Base-by-base conservation (phyloP, 192 early-diverging fungal genomes). In the Coemansia asiatica region DNA sequence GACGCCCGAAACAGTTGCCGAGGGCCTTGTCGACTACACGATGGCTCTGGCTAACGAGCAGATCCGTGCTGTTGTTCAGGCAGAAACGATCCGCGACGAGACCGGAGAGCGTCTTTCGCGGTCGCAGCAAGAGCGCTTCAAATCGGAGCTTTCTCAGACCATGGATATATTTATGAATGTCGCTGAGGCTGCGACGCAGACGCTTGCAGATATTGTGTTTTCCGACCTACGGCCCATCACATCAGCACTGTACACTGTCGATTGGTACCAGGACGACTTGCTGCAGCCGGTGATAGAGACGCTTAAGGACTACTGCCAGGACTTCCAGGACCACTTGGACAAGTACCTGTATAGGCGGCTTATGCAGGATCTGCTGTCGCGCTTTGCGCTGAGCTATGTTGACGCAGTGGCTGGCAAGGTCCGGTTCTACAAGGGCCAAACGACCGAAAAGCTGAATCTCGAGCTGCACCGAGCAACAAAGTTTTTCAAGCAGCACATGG, bases 21-120 rank as follows among this genome's bases (percentile, higher is more conserved):
- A 87, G 64, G 96, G 95, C 8, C 81, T 99, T 64, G 90, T 92
- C 3, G 97, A 99, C 64, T 99, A 99, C 74, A 88, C 93, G 0
- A 92, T 96, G 81, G 96, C 97, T 1, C 85, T 97, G 18, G 93
- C 92, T 10, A 99, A 99, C 75, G 97, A 99, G 83, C 91, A 88
- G 69, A 85, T 95, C 75, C 87, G 91, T 53, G 91, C 87, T 57
- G 92, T 93, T 13, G 95, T 97, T 64, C 96, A 95, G 80, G 87
- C 95, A 0, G 95, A 97, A 57, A 84, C 84, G 18, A 88, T 97
- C 57, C 72, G 73, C 50, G 79, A 81, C 53, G 79, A 81, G 66
- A 76, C 87, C 22, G 80, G 81, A 31, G 83, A 84, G 48, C 69
- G 85, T n/a, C 76, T 90, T 6, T 79, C 84, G 31, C 80, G 75